Percentiles rank a stretch among this genome's conserved stretches.
phyloP scores from a whole-genome alignment of 805 yeast species.

The Teunomyces lycoperdinae region DNA sequence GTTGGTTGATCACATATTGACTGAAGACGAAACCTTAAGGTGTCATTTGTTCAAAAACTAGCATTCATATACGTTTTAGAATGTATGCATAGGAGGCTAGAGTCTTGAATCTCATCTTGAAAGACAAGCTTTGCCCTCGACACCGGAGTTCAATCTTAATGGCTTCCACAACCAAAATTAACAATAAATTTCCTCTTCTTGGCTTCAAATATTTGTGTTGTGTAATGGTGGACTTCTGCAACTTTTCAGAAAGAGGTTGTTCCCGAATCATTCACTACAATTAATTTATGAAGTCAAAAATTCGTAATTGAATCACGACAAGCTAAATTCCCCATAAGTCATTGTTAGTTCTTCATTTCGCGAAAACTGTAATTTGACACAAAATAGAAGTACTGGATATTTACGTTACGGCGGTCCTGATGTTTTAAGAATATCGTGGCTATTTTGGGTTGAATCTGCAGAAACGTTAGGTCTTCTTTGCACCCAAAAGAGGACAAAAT shows the following conservation, averaged over 20 bases:
- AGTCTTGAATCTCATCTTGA: neutral
- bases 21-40: conserved; percentile 10
- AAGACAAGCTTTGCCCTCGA: neutral
- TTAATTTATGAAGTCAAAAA: neutral
- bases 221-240: neutral
- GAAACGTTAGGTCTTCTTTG: conserved; percentile 3
- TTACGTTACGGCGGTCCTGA: too few relatives aligned
- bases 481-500: neutral
- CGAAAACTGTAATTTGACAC: neutral
- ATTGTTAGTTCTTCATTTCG: neutral
- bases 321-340: neutral
- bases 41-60: conserved; percentile 9
- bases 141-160: neutral
- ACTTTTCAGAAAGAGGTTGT: neutral
- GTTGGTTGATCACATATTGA: conserved; percentile 54
- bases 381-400: neutral
- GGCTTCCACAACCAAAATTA: neutral
- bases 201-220: neutral
- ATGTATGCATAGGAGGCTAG: neutral
- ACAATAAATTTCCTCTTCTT: neutral
- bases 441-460: neutral
- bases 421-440: neutral
- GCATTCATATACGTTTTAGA: neutral
- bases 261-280: neutral
- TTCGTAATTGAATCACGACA: neutral